Evolutionary conservation across 176 grass and related monocot species (phyloP), one percentile per base, ranked within the genome.

Genomic region (Oryza brachyantha): DNA sequence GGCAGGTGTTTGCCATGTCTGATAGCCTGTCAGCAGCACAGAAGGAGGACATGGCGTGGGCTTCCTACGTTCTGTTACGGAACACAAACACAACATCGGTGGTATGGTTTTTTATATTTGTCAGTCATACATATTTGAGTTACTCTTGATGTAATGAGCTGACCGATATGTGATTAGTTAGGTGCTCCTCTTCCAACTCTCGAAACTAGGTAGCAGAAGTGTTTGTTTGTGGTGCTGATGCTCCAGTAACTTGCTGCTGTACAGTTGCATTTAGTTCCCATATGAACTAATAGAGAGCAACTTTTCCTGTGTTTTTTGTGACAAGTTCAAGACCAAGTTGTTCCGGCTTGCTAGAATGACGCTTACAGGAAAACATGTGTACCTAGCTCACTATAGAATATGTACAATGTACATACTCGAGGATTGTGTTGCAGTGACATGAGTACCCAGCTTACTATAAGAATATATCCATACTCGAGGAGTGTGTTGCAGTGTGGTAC

Each of bases 81-180:
- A 94, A 85, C 79, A 98, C 92, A 37, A 94, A 98, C 83, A 93
- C 90, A 40, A 89, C 91, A 3, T 93, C 92, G 12, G 87, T 98
- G 84, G 96, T 98, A 93, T 75, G 73, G 31, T 32, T 32, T 32
- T 4, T 2, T 32, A 32, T 42, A 37, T 1, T 61, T 74, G 19
- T 52, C 24, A 0, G 25, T 71, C 31, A 13, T 68, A 34, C 11
- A 4, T 17, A 50, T 35, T 83, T 13, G 3, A 64, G 43, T 10
- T 70, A 7, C 40, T 13, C n/a, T 80, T 66, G 5, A 66, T 75
- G 35, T 16, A 69, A 71, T 83, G 22, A 63, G 11, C 19, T 62
- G 57, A 73, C 58, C 21, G 9, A 64, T 12, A 50, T 64, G 37
- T 24, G 28, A 71, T 61, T 19, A 10, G 3, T 45, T 43, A 17